phyloP scores from a whole-genome alignment of 2,329 filamentous ascomycete genomes.

The Rutstroemia sydowiana region DNA sequence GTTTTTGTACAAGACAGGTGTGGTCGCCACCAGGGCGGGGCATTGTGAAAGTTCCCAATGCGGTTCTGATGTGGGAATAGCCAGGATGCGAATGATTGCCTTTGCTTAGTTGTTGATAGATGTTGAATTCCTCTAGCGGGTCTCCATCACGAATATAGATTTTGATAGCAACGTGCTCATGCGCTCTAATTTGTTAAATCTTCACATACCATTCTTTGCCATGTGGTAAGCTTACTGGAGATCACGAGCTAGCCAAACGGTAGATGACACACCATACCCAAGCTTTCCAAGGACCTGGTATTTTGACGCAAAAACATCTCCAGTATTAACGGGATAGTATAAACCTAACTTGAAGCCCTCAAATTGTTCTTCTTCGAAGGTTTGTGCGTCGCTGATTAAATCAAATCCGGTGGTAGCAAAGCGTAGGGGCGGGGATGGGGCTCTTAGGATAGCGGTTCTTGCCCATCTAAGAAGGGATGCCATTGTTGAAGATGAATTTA shows the following conservation, averaged over 20 bases:
- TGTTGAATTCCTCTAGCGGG: slow-evolving; percentile 31
- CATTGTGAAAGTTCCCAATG: background rate
- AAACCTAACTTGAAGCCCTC: slow-evolving; percentile 7
- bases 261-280: slow-evolving; percentile 16
- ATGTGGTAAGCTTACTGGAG: slow-evolving; percentile 11
- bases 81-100: slow-evolving; percentile 29
- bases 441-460: background rate
- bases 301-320: slow-evolving; percentile 15
- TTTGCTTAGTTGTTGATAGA: slow-evolving; percentile 34
- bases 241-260: slow-evolving; percentile 16
- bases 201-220: background rate
- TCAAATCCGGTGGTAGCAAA: background rate
- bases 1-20: slow-evolving; percentile 33
- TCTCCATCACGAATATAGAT: slow-evolving; percentile 9
- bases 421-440: background rate
- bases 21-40: background rate
- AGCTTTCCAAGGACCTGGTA: slow-evolving; percentile 21
- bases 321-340: slow-evolving; percentile 18
- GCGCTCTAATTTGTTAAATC: background rate
- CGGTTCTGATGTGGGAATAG: slow-evolving; percentile 25
- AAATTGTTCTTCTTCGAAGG: slow-evolving; percentile 13
- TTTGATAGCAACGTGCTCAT: slow-evolving; percentile 11
- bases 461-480: background rate
- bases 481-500: background rate
- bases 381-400: background rate